phyloP scores from a whole-genome alignment of 1,284 basidiomycete genomes.

The Mycena sp. region DNA sequence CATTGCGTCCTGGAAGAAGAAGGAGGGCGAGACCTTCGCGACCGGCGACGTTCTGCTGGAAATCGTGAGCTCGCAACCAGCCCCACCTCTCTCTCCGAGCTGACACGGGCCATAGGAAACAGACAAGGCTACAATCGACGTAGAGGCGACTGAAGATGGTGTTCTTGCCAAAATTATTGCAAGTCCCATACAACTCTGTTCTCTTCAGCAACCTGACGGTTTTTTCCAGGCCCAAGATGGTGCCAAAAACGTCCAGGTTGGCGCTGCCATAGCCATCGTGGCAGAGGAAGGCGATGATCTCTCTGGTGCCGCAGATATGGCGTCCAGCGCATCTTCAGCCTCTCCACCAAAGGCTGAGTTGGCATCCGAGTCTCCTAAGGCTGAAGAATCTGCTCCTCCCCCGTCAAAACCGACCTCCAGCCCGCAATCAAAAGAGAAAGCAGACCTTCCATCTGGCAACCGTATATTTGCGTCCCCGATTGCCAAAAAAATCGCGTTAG shows the following conservation, averaged over 20 bases:
- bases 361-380: slow-evolving; percentile 39
- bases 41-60: slow-evolving; percentile 94
- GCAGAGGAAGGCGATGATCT: slow-evolving; percentile 96
- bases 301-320: slow-evolving; percentile 82
- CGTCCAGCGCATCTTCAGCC: slow-evolving; percentile 64
- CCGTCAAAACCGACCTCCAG: slow-evolving; percentile 51
- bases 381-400: slow-evolving; percentile 38
- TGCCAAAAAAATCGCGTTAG: slow-evolving; percentile 96
- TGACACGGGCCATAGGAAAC: slow-evolving; percentile 77
- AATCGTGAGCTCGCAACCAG: slow-evolving; percentile 69
- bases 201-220: slow-evolving; percentile 4
- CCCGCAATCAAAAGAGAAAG: slow-evolving; percentile 48
- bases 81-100: slow-evolving; percentile 22
- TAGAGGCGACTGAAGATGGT: slow-evolving; percentile 98
- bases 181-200: slow-evolving; percentile 38
- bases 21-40: slow-evolving; percentile 91
- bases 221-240: slow-evolving; percentile 77
- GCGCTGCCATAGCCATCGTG: slow-evolving; percentile 88
- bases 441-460: slow-evolving; percentile 72
- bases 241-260: slow-evolving; percentile 88
- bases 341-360: slow-evolving; percentile 38
- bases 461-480: slow-evolving; percentile 95
- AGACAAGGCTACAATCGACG: slow-evolving; percentile 99
- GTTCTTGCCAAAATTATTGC: slow-evolving; percentile 92
- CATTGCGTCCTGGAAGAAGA: slow-evolving; percentile 97